Base-by-base conservation (phyloP, 2,329 filamentous ascomycete species). In the Sclerotinia borealis region DNA sequence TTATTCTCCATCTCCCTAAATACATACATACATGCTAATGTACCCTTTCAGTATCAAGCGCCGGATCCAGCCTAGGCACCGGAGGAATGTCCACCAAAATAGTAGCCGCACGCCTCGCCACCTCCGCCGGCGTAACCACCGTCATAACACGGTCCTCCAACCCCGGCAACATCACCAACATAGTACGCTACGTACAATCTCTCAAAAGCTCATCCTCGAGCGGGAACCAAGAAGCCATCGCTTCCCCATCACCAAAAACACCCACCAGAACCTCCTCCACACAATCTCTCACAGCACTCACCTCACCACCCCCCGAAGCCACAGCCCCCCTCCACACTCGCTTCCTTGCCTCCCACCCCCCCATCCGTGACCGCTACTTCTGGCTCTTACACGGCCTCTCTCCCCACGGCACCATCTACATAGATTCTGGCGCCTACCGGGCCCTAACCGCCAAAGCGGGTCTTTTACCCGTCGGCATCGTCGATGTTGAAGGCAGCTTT, bases 61-160 rank as follows among this genome's bases (percentile, higher is more conserved):
- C 92, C 27, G 95, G 95, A 4, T 97, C 92, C 3, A 83, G 90
- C 4, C 79, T 99, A 19, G 95, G 95, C 27, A 99, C 95, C 2
- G 95, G 95, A 25, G 95, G 95, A 50, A 99, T 99, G 95, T 88
- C 89, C 67, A 99, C 95, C 64, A 99, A 99, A 79, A 96, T 99
- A 70, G 88, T 96, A 31, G 95, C 95, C 60, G 95, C 95, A 31
- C 86, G 91, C 61, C 83, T 99, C 45, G 95, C 93, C 39, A 97
- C 93, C 8, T 95, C 93, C 41, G 95, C 92, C 15, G 95, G 95
- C 51, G 93, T 98, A 41, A 98, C 92, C 1, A 98, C 95, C 4
- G 85, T 99, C 73, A 98, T 99, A 73, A 96, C 95, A 10, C 88
- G 90, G 68, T 96, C 92, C 63, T 95, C 90, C n/a, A 93, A 90